A percentile compares a stretch with the other conserved stretches of the same genome.
These are phyloP conservation scores for Phylloporus sp. DNA, from an alignment of 768 basidiomycete species.

Conservation along the genomic window DNA sequence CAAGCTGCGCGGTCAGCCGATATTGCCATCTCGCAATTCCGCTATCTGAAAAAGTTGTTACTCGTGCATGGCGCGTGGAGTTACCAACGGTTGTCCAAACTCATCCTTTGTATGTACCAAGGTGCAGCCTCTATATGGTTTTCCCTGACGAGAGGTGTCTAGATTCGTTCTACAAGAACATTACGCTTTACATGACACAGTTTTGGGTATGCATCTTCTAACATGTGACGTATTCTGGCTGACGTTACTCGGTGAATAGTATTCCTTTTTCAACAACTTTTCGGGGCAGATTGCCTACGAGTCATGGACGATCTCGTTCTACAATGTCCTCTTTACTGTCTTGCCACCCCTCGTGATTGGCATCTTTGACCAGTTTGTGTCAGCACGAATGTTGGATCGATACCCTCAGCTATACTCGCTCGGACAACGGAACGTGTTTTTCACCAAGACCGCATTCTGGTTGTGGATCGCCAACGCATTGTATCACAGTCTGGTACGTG, in stretches of 20 bases:
- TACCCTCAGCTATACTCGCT: constrained; percentile 96
- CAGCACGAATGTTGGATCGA: constrained; percentile 91
- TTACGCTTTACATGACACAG: constrained; percentile 95
- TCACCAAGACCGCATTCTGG: constrained; percentile 89
- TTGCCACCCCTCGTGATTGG: constrained; percentile 97
- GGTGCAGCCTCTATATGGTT: not conserved
- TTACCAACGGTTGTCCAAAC: constrained; percentile 89
- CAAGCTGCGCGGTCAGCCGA: constrained; percentile 98
- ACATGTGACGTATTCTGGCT: not conserved
- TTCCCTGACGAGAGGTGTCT: not conserved
- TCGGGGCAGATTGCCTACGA: constrained; percentile 98
- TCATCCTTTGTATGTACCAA: constrained; percentile 80
- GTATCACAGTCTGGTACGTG: constrained; percentile 80
- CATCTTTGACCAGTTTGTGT: constrained; percentile 97
- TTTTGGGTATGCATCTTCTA: constrained; percentile 72
- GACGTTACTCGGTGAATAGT: constrained; percentile 47
- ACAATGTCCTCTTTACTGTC: constrained; percentile 95
- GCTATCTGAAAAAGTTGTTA: constrained; percentile 89
- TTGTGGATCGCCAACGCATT: constrained; percentile 86
- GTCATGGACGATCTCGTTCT: constrained; percentile 97
- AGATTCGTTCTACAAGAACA: constrained; percentile 99
- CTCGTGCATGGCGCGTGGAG: constrained; percentile 99
- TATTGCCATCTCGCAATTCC: constrained; percentile 96
- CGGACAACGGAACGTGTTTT: constrained; percentile 93
- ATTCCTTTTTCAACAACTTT: constrained; percentile 98